phyloP scores from a whole-genome alignment of 1,284 basidiomycete species.

The Marasmius sp. region DNA sequence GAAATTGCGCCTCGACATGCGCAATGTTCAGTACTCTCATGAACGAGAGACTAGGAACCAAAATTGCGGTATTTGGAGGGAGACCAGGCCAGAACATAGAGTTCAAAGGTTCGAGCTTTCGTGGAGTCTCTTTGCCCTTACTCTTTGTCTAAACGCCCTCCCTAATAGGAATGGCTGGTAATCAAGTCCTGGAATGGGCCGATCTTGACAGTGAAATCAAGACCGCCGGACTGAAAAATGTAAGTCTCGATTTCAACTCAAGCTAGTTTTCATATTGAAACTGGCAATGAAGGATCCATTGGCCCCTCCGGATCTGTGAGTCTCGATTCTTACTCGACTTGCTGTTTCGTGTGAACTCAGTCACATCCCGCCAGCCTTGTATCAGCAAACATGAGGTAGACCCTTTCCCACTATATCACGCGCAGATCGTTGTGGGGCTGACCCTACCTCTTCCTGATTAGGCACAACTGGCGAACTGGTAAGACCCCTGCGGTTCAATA shows the following conservation, averaged over 20 bases:
- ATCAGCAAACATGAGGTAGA: slow-evolving; percentile 48
- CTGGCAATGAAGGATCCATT: slow-evolving; percentile 48
- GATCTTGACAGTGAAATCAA: slow-evolving; percentile 66
- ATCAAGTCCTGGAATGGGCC: slow-evolving; percentile 64
- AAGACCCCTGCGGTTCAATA: slow-evolving; percentile 14
- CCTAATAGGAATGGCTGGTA: slow-evolving; percentile 57
- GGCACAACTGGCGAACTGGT: slow-evolving; percentile 60
- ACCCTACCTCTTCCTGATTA: slow-evolving; percentile 9
- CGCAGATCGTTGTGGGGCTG: neutral
- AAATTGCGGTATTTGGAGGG: slow-evolving; percentile 60
- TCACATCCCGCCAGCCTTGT: slow-evolving; percentile 37
- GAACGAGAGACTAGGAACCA: slow-evolving; percentile 57
- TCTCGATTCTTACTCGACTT: neutral
- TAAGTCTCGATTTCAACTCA: slow-evolving; percentile 27
- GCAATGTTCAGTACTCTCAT: slow-evolving; percentile 65
- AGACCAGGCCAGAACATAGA: slow-evolving; percentile 52
- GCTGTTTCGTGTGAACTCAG: neutral
- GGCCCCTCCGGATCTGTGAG: slow-evolving; percentile 59
- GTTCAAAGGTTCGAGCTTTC: slow-evolving; percentile 47
- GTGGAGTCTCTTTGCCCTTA: neutral
- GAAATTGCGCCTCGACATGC: slow-evolving; percentile 65
- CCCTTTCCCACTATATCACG: neutral
- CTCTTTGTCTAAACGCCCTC: neutral
- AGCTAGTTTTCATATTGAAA: neutral
- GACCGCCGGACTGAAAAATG: slow-evolving; percentile 56